Base-by-base conservation (phyloP, 108 stramenopile species). In the Skeletonema costatum region DNA sequence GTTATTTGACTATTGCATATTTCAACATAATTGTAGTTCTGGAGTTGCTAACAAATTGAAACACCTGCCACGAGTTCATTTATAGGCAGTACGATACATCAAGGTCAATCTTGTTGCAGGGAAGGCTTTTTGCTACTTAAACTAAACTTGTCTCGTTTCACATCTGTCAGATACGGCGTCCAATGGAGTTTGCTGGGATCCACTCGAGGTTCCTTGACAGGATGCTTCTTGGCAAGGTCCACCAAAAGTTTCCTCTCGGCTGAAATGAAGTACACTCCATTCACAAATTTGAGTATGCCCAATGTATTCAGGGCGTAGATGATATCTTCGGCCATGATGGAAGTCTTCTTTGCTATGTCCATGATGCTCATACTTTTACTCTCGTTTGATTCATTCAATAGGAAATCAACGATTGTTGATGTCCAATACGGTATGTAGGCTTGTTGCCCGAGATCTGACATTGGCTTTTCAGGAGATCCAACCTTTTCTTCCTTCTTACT, bases 391-490 rank as follows among this genome's bases (percentile, higher is more conserved):
- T 90, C 84, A 68, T 90, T 88, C 60, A 88, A 53, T 63, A 98
- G 73, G 71, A 92, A 93, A 70, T 94, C 95, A 7, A 96, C 88
- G 66, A 97, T 89, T 9, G 94, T 94, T 21, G 88, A 88, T 3
- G 90, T 92, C 97, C 97, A 98, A 73, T 96, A 98, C 1, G 95
- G 92, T 48, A 92, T 94, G 84, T 98, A 98, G 0, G 97, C 96
- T 64, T 99, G 92, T 65, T 97, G 95, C 35, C 99, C 99, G 9
- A 99, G 85, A 82, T 99, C 99, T 16, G 85, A 90, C 92, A 99
- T 97, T 19, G 99, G 99, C 80, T 99, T 99, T 83, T 99, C 99
- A 11, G 99, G 99, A 19, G 96, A 95, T 41, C 99, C 99, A 46
- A 95, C 93, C 77, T 95, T 95, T 81, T 92, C 94, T 88, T 98